phyloP scores from a whole-genome alignment of 129 eudicot species.

The Glebionis coronaria region DNA sequence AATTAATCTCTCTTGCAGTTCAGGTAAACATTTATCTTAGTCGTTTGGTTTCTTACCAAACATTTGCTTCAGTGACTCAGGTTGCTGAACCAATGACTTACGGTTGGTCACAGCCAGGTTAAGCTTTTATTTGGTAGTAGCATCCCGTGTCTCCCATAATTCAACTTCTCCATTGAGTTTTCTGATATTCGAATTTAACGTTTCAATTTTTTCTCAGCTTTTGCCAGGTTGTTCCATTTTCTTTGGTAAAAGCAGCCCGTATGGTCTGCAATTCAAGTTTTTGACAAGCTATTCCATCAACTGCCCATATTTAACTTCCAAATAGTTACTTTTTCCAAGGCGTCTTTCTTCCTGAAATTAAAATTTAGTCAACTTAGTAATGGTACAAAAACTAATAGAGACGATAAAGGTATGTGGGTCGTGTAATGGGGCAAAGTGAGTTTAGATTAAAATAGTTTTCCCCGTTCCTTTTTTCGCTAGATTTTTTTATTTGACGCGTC shows the following conservation, averaged over 20 bases:
- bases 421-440: no score
- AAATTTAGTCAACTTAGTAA: conserved; percentile 1
- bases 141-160: conserved; percentile 53
- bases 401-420: no score
- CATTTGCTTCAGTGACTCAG: conserved; percentile 65
- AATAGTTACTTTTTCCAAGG: conserved; percentile 37
- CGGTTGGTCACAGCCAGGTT: conserved; percentile 79
- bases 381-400: neutral
- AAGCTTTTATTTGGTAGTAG: conserved; percentile 77
- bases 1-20: conserved; percentile 59
- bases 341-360: conserved; percentile 64
- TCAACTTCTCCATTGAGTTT: no score
- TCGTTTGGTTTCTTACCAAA: conserved; percentile 64
- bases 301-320: conserved; percentile 44
- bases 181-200: conserved; percentile 41
- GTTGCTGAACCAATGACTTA: no score
- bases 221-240: no score
- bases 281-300: conserved; percentile 50
- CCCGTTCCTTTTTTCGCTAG: no score
- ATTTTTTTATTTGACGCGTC: no score
- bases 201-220: conserved; percentile 35
- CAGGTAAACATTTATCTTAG: conserved; percentile 44
- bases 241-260: no score
- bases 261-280: no score
- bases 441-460: no score